A percentile compares a stretch with the other conserved stretches of the same genome.
phyloP scores from a whole-genome alignment of 192 early-diverging fungal genomes.

The Coemansia sp. region DNA sequence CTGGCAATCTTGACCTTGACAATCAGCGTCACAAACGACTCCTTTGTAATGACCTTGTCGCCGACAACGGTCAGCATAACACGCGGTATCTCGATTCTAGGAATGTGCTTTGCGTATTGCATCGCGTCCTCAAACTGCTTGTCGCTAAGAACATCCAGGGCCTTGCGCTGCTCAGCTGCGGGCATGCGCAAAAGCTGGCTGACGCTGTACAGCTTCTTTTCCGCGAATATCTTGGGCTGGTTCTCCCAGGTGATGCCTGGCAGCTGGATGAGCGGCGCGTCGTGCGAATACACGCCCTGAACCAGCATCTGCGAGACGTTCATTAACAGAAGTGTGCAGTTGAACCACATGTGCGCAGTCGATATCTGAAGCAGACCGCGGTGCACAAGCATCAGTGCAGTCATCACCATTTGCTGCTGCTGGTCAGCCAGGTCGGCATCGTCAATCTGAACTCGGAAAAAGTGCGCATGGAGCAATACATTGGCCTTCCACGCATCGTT shows the following conservation, averaged over 20 bases:
- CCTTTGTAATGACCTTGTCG: constrained; percentile 76
- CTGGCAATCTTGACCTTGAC: constrained; percentile 51
- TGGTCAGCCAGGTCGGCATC: constrained; percentile 53
- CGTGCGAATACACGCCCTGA: constrained; percentile 82
- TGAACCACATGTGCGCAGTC: constrained; percentile 82
- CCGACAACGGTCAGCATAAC: constrained; percentile 84
- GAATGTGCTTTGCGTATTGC: constrained; percentile 76
- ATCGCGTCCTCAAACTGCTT: constrained; percentile 72
- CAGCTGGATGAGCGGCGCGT: constrained; percentile 82
- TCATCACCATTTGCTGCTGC: constrained; percentile 74
- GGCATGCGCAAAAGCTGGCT: constrained; percentile 69
- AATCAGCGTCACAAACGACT: constrained; percentile 76
- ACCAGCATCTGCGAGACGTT: constrained; percentile 86
- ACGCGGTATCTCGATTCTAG: constrained; percentile 72
- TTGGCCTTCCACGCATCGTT: constrained; percentile 65
- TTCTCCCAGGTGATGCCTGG: constrained; percentile 74
- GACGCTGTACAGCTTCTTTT: constrained; percentile 55
- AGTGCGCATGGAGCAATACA: constrained; percentile 81
- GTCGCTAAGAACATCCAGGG: constrained; percentile 59
- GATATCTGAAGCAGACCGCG: constrained; percentile 88
- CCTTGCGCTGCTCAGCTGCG: constrained; percentile 62
- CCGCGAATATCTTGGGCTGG: constrained; percentile 65
- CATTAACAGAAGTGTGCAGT: constrained; percentile 68
- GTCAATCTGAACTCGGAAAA: constrained; percentile 70
- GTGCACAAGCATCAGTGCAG: constrained; percentile 72